These are phyloP conservation scores for Chaetomium globosum DNA, from an alignment of 2,329 filamentous ascomycete genomes.

Conservation along the genomic window DNA sequence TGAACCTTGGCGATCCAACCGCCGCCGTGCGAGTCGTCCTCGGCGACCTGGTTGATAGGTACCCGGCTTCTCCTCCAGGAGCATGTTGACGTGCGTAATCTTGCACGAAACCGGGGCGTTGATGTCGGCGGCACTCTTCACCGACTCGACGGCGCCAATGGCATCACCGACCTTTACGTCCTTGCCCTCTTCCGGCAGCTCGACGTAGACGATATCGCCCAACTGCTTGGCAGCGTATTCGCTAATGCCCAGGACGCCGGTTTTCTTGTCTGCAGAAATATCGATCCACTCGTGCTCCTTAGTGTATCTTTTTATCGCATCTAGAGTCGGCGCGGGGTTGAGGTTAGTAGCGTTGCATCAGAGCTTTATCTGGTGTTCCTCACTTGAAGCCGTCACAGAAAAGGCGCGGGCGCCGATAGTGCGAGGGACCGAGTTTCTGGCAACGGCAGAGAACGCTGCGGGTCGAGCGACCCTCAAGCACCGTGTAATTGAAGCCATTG, in stretches of 20 bases:
- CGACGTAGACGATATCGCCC: constrained; percentile 95
- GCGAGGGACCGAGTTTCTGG: constrained; percentile 43
- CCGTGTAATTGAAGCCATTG: constrained; percentile 65
- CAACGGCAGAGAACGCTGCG: constrained; percentile 47
- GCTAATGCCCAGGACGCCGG: constrained; percentile 81
- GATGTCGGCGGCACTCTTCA: constrained; percentile 98
- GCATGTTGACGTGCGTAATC: constrained; percentile 71
- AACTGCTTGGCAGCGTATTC: constrained; percentile 88
- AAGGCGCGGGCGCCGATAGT: constrained; percentile 49
- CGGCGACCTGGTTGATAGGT: constrained; percentile 88
- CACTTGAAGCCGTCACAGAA: constrained; percentile 51
- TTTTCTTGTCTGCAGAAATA: constrained; percentile 77
- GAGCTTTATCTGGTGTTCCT: constrained; percentile 41
- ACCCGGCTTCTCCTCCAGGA: constrained; percentile 80
- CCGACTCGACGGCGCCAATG: constrained; percentile 93
- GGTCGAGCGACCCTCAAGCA: constrained; percentile 56
- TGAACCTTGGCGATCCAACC: constrained; percentile 93
- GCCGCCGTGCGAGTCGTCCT: constrained; percentile 72
- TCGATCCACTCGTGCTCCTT: constrained; percentile 99
- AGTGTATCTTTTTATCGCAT: constrained; percentile 79
- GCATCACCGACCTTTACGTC: constrained; percentile 75
- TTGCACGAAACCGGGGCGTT: constrained; percentile 81
- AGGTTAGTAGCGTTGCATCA: constrained; percentile 24
- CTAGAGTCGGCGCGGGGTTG: constrained; percentile 49
- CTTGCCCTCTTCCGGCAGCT: constrained; percentile 75